These are phyloP conservation scores for Aspergillus sojae DNA, from an alignment of 2,329 filamentous ascomycete species.

Conservation along the genomic window DNA sequence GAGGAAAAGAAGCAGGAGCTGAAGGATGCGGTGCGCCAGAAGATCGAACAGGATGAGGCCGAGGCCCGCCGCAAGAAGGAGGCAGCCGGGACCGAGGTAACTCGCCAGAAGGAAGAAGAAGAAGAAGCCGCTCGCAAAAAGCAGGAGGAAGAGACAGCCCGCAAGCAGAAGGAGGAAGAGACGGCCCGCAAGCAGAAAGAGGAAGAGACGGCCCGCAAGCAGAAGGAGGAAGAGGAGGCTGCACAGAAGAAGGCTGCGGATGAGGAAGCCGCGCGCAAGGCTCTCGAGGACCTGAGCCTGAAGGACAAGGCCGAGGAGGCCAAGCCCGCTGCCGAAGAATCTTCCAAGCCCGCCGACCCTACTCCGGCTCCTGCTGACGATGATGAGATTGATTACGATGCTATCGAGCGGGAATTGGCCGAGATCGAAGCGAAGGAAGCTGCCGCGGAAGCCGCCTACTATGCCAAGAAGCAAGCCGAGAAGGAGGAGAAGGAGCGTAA, in stretches of 20 bases:
- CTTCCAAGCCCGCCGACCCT: conserved; percentile 36
- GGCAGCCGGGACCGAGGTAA: conserved; percentile 45
- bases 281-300: conserved; percentile 26
- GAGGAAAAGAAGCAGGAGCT: conserved; percentile 84
- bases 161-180: conserved; percentile 46
- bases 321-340: conserved; percentile 38
- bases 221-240: conserved; percentile 33
- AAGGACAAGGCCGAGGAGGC: conserved; percentile 50
- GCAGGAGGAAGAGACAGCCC: conserved; percentile 48
- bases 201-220: conserved; percentile 37
- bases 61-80: conserved; percentile 53
- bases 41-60: conserved; percentile 61
- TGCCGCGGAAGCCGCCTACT: conserved; percentile 48
- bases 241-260: conserved; percentile 32
- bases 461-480: conserved; percentile 79
- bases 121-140: conserved; percentile 39
- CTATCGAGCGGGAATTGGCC: conserved; percentile 51
- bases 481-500: conserved; percentile 57
- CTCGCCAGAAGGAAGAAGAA: conserved; percentile 32
- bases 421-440: conserved; percentile 51
- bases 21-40: conserved; percentile 54
- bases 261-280: conserved; percentile 25
- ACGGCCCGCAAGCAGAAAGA: conserved; percentile 43
- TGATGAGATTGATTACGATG: conserved; percentile 50
- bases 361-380: conserved; percentile 36